Conservation (phyloP, 106 monocot species). For the Platanthera guangdongensis region DNA sequence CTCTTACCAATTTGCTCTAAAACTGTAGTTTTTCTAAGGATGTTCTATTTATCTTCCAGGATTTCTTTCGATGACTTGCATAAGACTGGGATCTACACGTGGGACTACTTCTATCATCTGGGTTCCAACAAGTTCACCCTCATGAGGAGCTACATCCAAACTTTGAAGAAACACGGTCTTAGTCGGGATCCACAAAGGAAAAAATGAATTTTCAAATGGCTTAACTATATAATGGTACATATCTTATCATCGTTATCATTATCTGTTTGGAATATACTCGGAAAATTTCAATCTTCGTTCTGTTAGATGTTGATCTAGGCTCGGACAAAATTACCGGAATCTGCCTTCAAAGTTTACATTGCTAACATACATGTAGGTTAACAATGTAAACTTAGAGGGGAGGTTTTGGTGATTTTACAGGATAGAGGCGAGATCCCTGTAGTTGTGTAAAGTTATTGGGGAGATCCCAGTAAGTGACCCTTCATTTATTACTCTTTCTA, state of each 20-base stretch:
- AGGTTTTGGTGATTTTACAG: no score
- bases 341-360: no score
- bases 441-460: no score
- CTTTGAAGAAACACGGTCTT: slow-evolving; percentile 68
- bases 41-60: slow-evolving; percentile 24
- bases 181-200: slow-evolving; percentile 62
- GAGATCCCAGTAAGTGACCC: neutral
- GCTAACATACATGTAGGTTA: no score
- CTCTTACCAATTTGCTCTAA: neutral
- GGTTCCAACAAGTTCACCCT: slow-evolving; percentile 71
- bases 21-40: neutral
- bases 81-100: slow-evolving; percentile 95
- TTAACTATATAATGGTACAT: neutral
- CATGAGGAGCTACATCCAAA: slow-evolving; percentile 77
- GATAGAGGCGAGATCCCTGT: no score
- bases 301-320: neutral
- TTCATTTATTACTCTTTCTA: neutral
- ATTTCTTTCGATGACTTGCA: slow-evolving; percentile 87
- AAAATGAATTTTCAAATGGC: slow-evolving; percentile 17
- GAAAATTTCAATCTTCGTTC: neutral
- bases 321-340: neutral
- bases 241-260: neutral
- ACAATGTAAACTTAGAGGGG: no score
- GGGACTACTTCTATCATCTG: slow-evolving; percentile 86
- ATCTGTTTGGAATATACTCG: neutral